Evolutionary conservation across 345 rosid genomes (phyloP), one percentile per base, ranked within the genome.

Genomic region (Salix udensis): DNA sequence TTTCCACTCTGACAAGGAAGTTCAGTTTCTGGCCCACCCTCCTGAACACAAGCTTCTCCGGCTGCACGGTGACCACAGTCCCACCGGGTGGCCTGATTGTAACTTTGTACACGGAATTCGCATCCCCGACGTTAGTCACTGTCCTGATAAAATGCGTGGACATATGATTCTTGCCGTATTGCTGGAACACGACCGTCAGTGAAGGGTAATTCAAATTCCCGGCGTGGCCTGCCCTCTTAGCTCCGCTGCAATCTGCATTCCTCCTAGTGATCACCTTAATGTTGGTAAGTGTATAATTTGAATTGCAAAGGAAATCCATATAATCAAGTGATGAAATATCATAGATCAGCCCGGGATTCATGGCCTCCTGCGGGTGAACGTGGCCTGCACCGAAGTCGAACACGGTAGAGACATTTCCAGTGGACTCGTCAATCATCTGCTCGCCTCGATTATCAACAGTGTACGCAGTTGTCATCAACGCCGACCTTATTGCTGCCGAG

Each of bases 151-250:
- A 81, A 74, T 81, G 84, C 3, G 81, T 39, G 5, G 81, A 74
- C 81, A 81, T 81, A 18, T 77, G 78, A 12, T 65, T 75, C 68
- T 77, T 65, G 28, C 78, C 81, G 70, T 81, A 81, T 16, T 81
- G 81, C 37, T 81, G 84, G 36, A 77, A 77, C 69, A 77, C 81
- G 26, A 24, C 84, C 3, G 84, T 16, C 68, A 81, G 55, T 24
- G 84, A 74, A n/a, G 84, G 84, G 69, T 81, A 81, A 44, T 81
- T 81, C 78, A 81, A 55, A 76, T 81, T 81, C 13, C 84, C 84
- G 0, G 84, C 21, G 74, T 81, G 84, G 19, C 84, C 84, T 2
- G 84, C 84, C 68, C 80, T 73, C 65, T 65, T 77, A 5, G 84
- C 84, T 62, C 84, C 84, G 2, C 37, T 74, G 67, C 84, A 81